Evolutionary conservation across 169 alveolate species (phyloP), one percentile per base, ranked within the genome.

Genomic region (Cryptosporidium parvum): DNA sequence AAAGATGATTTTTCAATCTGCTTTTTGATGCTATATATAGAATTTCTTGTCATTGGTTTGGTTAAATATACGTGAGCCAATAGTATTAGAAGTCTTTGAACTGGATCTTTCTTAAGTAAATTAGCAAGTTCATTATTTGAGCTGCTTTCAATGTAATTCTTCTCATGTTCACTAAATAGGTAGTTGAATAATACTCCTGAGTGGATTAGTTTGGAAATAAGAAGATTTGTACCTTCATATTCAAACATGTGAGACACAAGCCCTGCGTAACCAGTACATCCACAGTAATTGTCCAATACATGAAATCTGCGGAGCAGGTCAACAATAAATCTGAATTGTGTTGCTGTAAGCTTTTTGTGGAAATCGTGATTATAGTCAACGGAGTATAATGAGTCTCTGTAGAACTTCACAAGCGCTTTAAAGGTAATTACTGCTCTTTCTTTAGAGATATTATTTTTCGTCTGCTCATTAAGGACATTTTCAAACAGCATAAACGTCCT

Each of bases 261-360:
- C 0, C 89, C 89, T 44, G 89, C 73, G 44, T 80, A 80, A 21
- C 89, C 89, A 44, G 89, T 80, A 33, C 89, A 80, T 65, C 67
- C 75, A 39, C 89, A 59, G 31, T 45, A 65, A 8, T 45, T 65
- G 62, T 80, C 75, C 53, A 80, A 80, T 31, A 80, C 89, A 12
- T 80, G 89, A 18, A 65, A 80, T 80, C 89, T 59, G 21, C 75
- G 61, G 14, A 80, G 45, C 3, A 80, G 53, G 21, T 80, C 89
- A 23, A 80, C 89, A 26, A 44, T 31, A 29, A 80, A 62, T 80
- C 89, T 80, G 26, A 80, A 80, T 26, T 80, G 89, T 45, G 75
- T 62, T 26, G 89, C 89, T 29, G 75, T 80, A 26, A 80, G 52
- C 33, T 80, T 80, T 26, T 39, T 80, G 53, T 80, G 89, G 69